These are phyloP conservation scores for Sporothrix euskadiensis DNA, from an alignment of 2,329 filamentous ascomycete genomes.

Conservation along the genomic window DNA sequence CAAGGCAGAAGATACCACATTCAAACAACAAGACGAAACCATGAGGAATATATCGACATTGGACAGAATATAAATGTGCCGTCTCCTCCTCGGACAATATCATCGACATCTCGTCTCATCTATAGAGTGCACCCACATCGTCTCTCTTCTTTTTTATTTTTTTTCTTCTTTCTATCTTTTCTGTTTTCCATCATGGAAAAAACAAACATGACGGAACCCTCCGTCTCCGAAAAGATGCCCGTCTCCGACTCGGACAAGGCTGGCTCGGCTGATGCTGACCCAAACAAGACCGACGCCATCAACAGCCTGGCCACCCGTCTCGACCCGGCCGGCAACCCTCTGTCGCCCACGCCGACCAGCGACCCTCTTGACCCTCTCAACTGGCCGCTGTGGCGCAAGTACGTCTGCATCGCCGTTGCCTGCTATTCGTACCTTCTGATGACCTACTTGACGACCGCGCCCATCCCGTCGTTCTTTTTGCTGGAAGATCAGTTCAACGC, in stretches of 20 bases:
- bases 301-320: constrained; percentile 4
- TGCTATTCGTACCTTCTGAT: constrained; percentile 59
- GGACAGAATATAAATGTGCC: not conserved
- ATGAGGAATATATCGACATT: not conserved
- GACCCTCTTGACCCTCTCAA: constrained; percentile 54
- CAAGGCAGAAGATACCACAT: not conserved
- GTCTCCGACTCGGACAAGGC: constrained; percentile 10
- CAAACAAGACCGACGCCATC: not conserved
- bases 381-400: constrained; percentile 51
- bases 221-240: not conserved
- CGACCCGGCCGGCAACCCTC: constrained; percentile 26
- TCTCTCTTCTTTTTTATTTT: not conserved
- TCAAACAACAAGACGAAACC: too few relatives aligned
- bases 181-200: not conserved
- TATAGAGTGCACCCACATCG: too few relatives aligned
- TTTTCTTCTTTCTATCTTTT: too few relatives aligned
- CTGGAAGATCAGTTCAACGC: constrained; percentile 51
- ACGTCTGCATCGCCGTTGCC: constrained; percentile 52
- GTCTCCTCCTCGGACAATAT: not conserved
- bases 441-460: constrained; percentile 59
- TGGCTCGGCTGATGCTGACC: not conserved
- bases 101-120: not conserved
- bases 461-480: constrained; percentile 54
- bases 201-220: not conserved
- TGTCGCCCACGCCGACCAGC: constrained; percentile 26